Evolutionary conservation across 208 protist species (phyloP), one percentile per base, ranked within the genome.

Genomic region (Trypanosoma conorhini): DNA sequence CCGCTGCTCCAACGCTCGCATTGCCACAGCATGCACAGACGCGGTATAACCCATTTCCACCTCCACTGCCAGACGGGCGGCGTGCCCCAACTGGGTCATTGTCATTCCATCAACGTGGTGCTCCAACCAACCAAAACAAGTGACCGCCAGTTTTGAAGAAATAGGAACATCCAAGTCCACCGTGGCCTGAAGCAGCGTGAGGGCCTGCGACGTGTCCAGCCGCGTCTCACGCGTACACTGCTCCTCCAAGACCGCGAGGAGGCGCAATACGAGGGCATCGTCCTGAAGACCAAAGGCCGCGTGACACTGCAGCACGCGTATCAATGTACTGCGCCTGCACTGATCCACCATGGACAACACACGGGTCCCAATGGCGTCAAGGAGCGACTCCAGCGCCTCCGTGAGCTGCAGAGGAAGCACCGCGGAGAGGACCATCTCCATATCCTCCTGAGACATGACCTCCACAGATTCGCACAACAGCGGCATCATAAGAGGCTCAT

Each of bases 1-100:
- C 1, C 89, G 82, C 38, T 79, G 88, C 19, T 96, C 88, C n/a
- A 93, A 69, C 38, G 92, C 76, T 44, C 75, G 70, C n/a, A 77
- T 76, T 30, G 88, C 86, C n/a, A 96, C 57, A 7, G 72, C 68
- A 73, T 88, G 72, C 13, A 94, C 68, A 60, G 71, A 78, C 2
- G 76, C 44, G 1, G 76, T 85, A 81, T 92, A 94, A n/a, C 86
- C 92, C 92, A 96, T 93, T 68, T 94, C 88, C 26, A 93, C 67
- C 21, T 80, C 81, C 1, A 94, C 80, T 7, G 83, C 81, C 5
- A 94, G 75, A 56, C 72, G 79, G 0, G 72, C 82, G 12, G 80
- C 75, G 35, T 89, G 79, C 0, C 82, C 86, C n/a, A 91, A 77
- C 50, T 92, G 89, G 10, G 62, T 8, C 0, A 72, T 76, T 21